Base-by-base conservation (phyloP, 805 yeast genomes). In the Brettanomyces sp. region DNA sequence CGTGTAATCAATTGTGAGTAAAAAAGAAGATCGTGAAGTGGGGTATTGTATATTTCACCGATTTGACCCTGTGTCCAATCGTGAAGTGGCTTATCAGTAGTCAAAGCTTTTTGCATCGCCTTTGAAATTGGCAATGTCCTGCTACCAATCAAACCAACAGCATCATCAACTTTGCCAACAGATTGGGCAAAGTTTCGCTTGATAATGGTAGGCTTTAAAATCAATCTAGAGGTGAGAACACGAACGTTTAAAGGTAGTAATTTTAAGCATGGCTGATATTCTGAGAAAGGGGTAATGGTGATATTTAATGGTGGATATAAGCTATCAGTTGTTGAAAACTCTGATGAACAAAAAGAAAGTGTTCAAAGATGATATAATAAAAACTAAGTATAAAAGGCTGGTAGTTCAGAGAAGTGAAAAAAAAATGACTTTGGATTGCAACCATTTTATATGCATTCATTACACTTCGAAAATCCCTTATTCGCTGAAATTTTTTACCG, bases 1-100 rank as follows among this genome's bases (percentile, higher is more conserved):
- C 89, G 64, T 58, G 85, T 91, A 47, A 81, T 84, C 8, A 73
- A 52, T 53, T 82, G 87, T 1, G 91, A 79, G 36, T 68, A 66
- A 56, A 69, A 72, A 8, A 78, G 70, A 39, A 85, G 66, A 36
- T 81, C 84, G 65, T 79, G 65, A 49, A 85, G 63, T 0, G 93
- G 90, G 1, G 84, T 72, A 46, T 79, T 56, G 56, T 82, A 84
- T 43, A 85, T 80, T 41, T 74, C 75, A 13, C 65, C 58, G 46
- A 85, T 70, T 56, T 84, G 83, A 2, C 68, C 71, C 52, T 70
- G 73, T 3, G 85, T 69, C 93, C 93, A 85, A 34, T 56, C 48
- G 43, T 64, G 60, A 8, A 56, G 48, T 9, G 72, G 70, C 5
- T 48, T 51, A 4, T 51, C 51, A 11, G 65, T 45, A 1, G 62